Evolutionary conservation across 164 flowering plant species (phyloP).

Genomic region (Brasenia schreberi): DNA sequence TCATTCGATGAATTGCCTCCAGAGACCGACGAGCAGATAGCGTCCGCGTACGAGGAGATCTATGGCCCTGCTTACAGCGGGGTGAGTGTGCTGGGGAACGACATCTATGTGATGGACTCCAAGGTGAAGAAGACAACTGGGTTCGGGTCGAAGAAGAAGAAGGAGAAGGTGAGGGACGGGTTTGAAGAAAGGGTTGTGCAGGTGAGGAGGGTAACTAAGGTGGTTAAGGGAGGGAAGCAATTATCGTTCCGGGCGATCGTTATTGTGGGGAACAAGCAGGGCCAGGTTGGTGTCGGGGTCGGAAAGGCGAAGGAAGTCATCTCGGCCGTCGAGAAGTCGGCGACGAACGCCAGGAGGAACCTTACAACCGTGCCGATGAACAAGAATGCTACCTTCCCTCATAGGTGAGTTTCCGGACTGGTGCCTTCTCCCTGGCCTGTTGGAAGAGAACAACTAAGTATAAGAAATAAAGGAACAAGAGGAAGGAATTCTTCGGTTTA

Average conservation of each 20-base stretch:
- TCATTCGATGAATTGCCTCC: slow-evolving; percentile 54
- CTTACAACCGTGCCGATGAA: slow-evolving; percentile 75
- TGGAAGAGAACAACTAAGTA: too few species aligned
- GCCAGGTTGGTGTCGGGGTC: slow-evolving; percentile 87
- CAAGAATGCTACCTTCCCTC: slow-evolving; percentile 78
- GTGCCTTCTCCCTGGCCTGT: background rate
- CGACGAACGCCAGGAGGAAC: slow-evolving; percentile 67
- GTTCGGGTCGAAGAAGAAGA: slow-evolving; percentile 37
- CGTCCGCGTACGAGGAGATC: slow-evolving; percentile 69
- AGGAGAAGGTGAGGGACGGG: slow-evolving; percentile 62
- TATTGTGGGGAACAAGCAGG: slow-evolving; percentile 85
- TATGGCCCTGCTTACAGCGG: slow-evolving; percentile 92
- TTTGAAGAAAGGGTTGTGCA: slow-evolving; percentile 88
- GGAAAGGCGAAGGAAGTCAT: slow-evolving; percentile 85
- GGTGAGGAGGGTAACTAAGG: slow-evolving; percentile 93
- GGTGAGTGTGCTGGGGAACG: slow-evolving; percentile 48
- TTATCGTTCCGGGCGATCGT: slow-evolving; percentile 74
- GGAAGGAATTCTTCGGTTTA: too few species aligned
- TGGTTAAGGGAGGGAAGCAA: slow-evolving; percentile 95
- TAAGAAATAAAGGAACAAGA: too few species aligned
- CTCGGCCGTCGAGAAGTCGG: slow-evolving; percentile 72
- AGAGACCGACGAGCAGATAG: slow-evolving; percentile 72
- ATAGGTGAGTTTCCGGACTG: slow-evolving; percentile 32
- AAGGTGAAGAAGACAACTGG: slow-evolving; percentile 42
- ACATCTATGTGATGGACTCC: slow-evolving; percentile 61